Evolutionary conservation across 805 yeast species (phyloP).

Genomic region (Starmera dryadoides): DNA sequence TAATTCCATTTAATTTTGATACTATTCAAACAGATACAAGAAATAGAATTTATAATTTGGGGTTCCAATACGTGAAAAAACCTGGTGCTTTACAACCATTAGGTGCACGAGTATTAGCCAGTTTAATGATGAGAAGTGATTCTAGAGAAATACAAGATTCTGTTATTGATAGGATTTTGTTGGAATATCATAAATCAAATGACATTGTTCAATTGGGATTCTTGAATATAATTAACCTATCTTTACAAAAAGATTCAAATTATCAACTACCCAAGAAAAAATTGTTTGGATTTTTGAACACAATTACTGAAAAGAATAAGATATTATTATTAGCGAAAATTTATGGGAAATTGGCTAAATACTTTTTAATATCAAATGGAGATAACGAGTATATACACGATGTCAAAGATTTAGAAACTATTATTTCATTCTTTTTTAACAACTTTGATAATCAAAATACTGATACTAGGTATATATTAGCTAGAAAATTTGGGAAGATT

Average conservation of each 20-base stretch:
- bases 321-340: conserved; percentile 17
- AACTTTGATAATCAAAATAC: conserved; percentile 44
- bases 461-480: conserved; percentile 52
- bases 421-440: conserved; percentile 39
- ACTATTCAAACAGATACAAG: conserved; percentile 26
- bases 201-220: conserved; percentile 8
- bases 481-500: conserved; percentile 58
- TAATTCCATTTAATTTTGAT: conserved; percentile 67
- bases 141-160: conserved; percentile 5
- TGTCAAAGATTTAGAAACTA: conserved; percentile 11
- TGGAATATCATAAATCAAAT: conserved; percentile 7
- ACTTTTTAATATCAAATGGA: conserved; percentile 8
- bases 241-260: conserved; percentile 14
- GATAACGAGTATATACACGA: conserved; percentile 10
- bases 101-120: conserved; percentile 22
- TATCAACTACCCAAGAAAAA: neutral
- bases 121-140: conserved; percentile 22
- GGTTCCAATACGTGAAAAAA: conserved; percentile 24
- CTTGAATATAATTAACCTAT: conserved; percentile 12
- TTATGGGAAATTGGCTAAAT: conserved; percentile 12
- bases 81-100: conserved; percentile 36
- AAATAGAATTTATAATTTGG: conserved; percentile 27
- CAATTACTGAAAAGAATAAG: conserved; percentile 3
- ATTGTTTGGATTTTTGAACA: neutral
- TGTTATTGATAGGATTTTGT: conserved; percentile 11